Conservation (phyloP, 176 grass and related monocot species). For the Phyllostachys edulis region DNA sequence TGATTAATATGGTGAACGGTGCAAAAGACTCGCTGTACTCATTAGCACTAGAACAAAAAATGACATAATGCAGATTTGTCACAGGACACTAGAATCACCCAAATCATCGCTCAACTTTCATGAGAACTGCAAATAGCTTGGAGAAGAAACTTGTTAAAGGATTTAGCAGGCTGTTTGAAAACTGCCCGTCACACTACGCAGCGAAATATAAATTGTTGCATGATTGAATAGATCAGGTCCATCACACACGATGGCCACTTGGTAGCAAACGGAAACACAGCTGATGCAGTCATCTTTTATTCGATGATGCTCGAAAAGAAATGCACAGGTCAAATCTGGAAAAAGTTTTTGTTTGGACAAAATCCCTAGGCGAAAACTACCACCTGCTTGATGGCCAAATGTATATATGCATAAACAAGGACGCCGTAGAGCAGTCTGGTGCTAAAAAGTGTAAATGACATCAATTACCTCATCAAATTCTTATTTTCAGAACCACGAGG, state of each 20-base stretch:
- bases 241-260: slow-evolving; percentile 48
- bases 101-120: neutral
- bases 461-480: slow-evolving; percentile 45
- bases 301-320: slow-evolving; percentile 53
- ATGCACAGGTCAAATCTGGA: slow-evolving; percentile 36
- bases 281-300: slow-evolving; percentile 55
- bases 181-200: slow-evolving; percentile 2
- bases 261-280: slow-evolving; percentile 26
- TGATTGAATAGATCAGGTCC: slow-evolving; percentile 36
- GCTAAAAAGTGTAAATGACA: slow-evolving; percentile 37
- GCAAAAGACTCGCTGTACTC: neutral
- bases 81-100: neutral
- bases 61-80: neutral
- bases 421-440: slow-evolving; percentile 40
- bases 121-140: neutral
- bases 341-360: slow-evolving; percentile 38
- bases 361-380: slow-evolving; percentile 45
- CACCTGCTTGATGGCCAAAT: slow-evolving; percentile 57
- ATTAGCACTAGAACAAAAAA: neutral
- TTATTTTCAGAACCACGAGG: slow-evolving; percentile 45
- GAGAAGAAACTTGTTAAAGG: neutral
- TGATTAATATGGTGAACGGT: neutral
- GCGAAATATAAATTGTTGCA: slow-evolving; percentile 23
- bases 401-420: slow-evolving; percentile 42
- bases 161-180: neutral